Percentiles rank a stretch among this genome's conserved stretches.
Conservation (phyloP, 768 basidiomycete genomes). For the Lanmaoa pseudosensibilis region DNA sequence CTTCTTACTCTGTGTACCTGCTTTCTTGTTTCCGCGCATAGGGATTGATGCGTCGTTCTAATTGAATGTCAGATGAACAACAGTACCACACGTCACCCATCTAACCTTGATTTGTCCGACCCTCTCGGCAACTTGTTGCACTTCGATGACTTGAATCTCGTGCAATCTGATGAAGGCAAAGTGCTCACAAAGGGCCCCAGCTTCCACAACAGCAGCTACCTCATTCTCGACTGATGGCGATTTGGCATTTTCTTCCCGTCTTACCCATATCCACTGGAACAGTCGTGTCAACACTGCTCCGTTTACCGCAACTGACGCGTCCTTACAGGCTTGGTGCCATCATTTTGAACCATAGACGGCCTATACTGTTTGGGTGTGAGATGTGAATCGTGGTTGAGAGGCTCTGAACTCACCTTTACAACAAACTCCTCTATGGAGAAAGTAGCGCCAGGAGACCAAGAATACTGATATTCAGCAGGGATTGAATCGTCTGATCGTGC, state of each 20-base stretch:
- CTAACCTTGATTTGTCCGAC: constrained; percentile 62
- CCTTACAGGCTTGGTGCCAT: constrained; percentile 71
- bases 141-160: constrained; percentile 33
- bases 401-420: constrained; percentile 42
- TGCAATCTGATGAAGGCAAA: not conserved
- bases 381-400: not conserved
- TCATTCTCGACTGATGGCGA: constrained; percentile 8
- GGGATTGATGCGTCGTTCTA: constrained; percentile 70
- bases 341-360: constrained; percentile 77
- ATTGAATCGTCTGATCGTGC: constrained; percentile 40
- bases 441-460: constrained; percentile 47
- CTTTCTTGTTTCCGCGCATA: constrained; percentile 66
- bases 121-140: constrained; percentile 55
- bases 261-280: constrained; percentile 69
- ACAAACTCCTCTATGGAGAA: constrained; percentile 53
- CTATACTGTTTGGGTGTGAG: constrained; percentile 48
- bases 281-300: not conserved
- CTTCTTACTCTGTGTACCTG: constrained; percentile 72
- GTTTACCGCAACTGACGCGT: not conserved
- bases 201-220: constrained; percentile 46
- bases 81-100: not conserved
- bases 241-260: constrained; percentile 12
- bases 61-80: constrained; percentile 1
- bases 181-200: constrained; percentile 42
- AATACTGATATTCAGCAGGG: constrained; percentile 47